phyloP scores from a whole-genome alignment of 257 asterid genomes.

The Leonotis leonurus region DNA sequence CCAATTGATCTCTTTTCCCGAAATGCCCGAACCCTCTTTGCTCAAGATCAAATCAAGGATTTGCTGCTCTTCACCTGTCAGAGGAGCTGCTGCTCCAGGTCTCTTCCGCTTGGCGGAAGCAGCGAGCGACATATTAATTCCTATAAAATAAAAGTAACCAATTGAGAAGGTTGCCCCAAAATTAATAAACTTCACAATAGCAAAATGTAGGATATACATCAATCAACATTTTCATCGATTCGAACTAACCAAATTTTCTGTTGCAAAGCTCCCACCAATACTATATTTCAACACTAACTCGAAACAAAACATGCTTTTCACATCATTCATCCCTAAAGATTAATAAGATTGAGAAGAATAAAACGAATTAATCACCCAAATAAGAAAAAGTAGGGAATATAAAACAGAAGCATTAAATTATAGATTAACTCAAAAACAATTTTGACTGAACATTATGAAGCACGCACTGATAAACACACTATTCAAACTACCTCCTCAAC shows the following conservation, averaged over 20 bases:
- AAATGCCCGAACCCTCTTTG: conserved; percentile 34
- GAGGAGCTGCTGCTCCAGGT: conserved; percentile 28
- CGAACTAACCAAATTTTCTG: not conserved
- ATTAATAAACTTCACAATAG: not conserved
- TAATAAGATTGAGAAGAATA: too few relatives aligned
- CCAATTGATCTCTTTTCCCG: conserved; percentile 33
- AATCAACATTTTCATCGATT: not conserved
- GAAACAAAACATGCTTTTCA: too few relatives aligned
- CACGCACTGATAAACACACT: too few relatives aligned
- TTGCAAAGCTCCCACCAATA: not conserved
- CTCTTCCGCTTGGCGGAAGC: conserved; percentile 40
- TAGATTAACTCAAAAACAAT: too few relatives aligned
- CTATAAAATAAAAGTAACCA: conserved; percentile 9
- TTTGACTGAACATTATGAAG: too few relatives aligned
- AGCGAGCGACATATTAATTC: conserved; percentile 19
- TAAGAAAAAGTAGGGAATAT: too few relatives aligned
- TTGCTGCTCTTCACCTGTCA: conserved; percentile 29
- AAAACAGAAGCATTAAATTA: too few relatives aligned
- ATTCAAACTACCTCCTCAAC: too few relatives aligned
- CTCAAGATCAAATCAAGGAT: conserved; percentile 39
- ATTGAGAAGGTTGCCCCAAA: not conserved
- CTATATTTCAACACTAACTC: too few relatives aligned
- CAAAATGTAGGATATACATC: not conserved
- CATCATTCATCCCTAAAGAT: too few relatives aligned
- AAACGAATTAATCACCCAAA: too few relatives aligned